These are phyloP conservation scores for Acanthamoeba triangularis DNA, from an alignment of 208 protist species.

Conservation along the genomic window DNA sequence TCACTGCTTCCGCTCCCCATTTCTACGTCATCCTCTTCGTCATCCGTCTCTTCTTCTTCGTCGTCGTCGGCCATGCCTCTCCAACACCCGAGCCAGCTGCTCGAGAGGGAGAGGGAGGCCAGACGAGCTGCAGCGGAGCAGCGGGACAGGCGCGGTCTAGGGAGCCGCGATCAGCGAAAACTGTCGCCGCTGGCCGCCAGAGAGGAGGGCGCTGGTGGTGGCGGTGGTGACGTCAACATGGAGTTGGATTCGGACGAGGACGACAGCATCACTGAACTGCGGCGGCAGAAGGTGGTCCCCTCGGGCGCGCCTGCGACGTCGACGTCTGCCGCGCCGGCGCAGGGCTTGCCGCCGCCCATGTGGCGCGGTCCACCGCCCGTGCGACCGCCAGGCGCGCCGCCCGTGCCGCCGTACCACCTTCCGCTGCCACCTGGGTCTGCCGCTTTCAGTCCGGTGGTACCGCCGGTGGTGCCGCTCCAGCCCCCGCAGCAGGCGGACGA, in stretches of 20 bases:
- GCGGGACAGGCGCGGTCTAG: neutral
- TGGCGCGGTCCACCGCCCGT: constrained; percentile 13
- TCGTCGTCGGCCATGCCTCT: neutral
- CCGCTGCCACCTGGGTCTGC: neutral
- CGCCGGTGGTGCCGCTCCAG: neutral
- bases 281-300: neutral
- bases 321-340: neutral
- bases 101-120: neutral
- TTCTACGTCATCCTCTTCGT: neutral
- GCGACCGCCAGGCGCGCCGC: neutral
- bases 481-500: neutral
- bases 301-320: neutral
- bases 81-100: neutral
- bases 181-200: neutral
- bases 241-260: constrained; percentile 45
- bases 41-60: neutral
- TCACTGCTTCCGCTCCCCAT: neutral
- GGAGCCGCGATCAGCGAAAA: neutral
- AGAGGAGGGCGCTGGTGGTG: neutral
- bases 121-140: neutral
- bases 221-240: constrained; percentile 50
- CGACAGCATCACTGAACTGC: constrained; percentile 19
- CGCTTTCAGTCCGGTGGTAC: neutral
- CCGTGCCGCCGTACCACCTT: neutral
- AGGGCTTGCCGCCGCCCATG: neutral